These are phyloP conservation scores for Annulohypoxylon bovei DNA, from an alignment of 495 filamentous ascomycete species.

Conservation along the genomic window DNA sequence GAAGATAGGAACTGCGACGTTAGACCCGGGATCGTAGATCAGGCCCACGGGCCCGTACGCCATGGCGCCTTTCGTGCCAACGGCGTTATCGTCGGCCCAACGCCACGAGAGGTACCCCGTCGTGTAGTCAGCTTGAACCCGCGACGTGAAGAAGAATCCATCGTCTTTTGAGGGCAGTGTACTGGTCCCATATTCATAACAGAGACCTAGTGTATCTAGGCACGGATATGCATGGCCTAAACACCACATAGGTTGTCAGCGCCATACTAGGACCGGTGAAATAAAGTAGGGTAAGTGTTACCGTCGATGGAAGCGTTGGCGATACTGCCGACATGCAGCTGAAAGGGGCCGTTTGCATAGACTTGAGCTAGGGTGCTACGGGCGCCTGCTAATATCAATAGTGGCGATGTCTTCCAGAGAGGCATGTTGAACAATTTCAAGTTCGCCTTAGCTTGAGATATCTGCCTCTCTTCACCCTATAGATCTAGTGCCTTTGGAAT, in stretches of 20 bases:
- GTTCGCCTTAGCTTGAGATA: not conserved
- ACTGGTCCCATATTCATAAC: not conserved
- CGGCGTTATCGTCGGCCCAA: not conserved
- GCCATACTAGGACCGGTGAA: not conserved
- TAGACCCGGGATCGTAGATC: conserved; percentile 18
- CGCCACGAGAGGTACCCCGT: conserved; percentile 17
- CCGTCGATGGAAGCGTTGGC: conserved; percentile 10
- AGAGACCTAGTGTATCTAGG: not conserved
- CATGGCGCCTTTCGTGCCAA: not conserved
- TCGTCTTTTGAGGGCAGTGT: not conserved
- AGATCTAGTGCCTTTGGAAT: not conserved
- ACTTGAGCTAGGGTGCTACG: not conserved
- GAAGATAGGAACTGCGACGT: conserved; percentile 18
- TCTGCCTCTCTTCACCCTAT: too few species aligned
- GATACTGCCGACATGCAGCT: conserved; percentile 16
- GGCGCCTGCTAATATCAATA: not conserved
- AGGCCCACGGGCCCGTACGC: conserved; percentile 17
- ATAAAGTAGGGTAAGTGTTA: not conserved
- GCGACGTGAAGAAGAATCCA: conserved; percentile 26
- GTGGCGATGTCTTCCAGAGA: not conserved
- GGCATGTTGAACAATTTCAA: not conserved
- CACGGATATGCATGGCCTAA: conserved; percentile 12
- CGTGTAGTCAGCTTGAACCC: not conserved
- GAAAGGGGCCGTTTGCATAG: conserved; percentile 20
- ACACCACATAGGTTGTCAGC: too few species aligned